Percentiles rank a stretch among this genome's conserved stretches.
Conservation (phyloP, 2,329 filamentous ascomycete genomes). For the Aureobasidium vineae region DNA sequence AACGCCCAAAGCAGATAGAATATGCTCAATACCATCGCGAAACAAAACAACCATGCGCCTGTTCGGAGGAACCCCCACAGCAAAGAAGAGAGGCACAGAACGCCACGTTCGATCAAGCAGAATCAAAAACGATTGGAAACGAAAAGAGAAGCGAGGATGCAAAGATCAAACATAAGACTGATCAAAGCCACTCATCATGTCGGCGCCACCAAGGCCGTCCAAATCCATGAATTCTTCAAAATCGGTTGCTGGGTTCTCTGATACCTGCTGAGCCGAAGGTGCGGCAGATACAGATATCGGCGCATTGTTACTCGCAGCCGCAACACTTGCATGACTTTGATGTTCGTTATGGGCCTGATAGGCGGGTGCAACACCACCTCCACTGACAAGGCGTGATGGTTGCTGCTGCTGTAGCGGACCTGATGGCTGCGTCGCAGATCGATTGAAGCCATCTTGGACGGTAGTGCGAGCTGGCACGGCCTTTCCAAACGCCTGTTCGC, state of each 20-base stretch:
- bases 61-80: neutral
- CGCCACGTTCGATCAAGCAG: neutral
- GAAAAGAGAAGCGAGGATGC: neutral
- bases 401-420: constrained; percentile 28
- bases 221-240: constrained; percentile 48
- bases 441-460: constrained; percentile 44
- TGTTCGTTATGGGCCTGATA: constrained; percentile 14
- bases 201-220: constrained; percentile 35
- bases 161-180: constrained; percentile 13
- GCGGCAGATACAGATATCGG: neutral
- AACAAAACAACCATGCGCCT: neutral
- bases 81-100: neutral
- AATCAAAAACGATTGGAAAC: neutral
- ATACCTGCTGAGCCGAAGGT: neutral
- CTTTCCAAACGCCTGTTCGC: constrained; percentile 43
- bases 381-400: constrained; percentile 18
- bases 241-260: constrained; percentile 23
- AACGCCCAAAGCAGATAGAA: neutral
- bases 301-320: constrained; percentile 5
- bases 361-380: constrained; percentile 28
- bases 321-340: neutral
- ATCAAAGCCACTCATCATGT: constrained; percentile 15
- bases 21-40: neutral
- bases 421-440: constrained; percentile 31
- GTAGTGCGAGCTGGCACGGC: constrained; percentile 42